These are phyloP conservation scores for Stephania cephalantha DNA, from an alignment of 164 flowering plant genomes.

Conservation along the genomic window DNA sequence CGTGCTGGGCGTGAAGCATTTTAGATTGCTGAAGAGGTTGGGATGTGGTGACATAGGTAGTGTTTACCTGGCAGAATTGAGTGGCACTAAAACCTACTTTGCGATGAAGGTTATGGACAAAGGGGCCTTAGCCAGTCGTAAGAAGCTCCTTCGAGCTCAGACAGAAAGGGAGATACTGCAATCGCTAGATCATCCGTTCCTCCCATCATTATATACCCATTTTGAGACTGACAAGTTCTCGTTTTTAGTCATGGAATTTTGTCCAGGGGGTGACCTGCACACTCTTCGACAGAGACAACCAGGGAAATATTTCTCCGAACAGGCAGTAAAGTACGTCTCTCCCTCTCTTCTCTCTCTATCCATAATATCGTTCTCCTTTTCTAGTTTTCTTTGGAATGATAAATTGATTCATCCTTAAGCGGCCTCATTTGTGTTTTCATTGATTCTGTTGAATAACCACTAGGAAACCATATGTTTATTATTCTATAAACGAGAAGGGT, in stretches of 20 bases:
- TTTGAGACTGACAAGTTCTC: conserved; percentile 91
- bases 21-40: conserved; percentile 69
- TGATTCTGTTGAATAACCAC: neutral
- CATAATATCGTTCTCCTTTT: conserved; percentile 5
- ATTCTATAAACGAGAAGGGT: too few species aligned
- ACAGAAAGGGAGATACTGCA: conserved; percentile 84
- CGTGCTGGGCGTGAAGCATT: conserved; percentile 66
- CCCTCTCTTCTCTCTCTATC: neutral
- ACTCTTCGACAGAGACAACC: conserved; percentile 81
- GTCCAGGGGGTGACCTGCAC: conserved; percentile 89
- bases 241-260: conserved; percentile 85
- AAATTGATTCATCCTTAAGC: neutral
- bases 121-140: conserved; percentile 62
- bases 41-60: conserved; percentile 96
- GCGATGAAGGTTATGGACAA: conserved; percentile 95
- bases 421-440: neutral
- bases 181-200: conserved; percentile 80
- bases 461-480: too few species aligned
- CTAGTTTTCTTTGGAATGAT: neutral
- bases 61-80: conserved; percentile 79
- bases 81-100: conserved; percentile 71
- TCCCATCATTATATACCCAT: conserved; percentile 71
- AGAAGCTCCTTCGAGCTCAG: conserved; percentile 82
- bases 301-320: conserved; percentile 81
- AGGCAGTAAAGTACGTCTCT: conserved; percentile 74